Percentiles rank a stretch among this genome's conserved stretches.
phyloP scores from a whole-genome alignment of 345 rosid species.

The Sisymbrium altissimum region DNA sequence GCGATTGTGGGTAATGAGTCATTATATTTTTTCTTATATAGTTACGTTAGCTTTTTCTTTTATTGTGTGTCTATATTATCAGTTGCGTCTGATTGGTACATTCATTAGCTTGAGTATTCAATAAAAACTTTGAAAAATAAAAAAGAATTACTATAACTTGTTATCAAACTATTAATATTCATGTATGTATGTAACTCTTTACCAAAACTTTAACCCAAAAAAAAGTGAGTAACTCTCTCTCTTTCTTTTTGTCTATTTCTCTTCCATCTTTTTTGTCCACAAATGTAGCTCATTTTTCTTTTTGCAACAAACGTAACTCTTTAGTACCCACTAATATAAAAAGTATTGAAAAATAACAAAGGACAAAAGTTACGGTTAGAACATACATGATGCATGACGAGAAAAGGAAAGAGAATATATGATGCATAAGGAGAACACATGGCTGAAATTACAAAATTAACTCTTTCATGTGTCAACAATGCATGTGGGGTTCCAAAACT shows the following conservation, averaged over 20 bases:
- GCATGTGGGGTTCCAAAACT: constrained; percentile 26
- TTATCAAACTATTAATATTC: not conserved
- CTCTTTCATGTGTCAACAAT: constrained; percentile 11
- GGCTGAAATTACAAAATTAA: not conserved
- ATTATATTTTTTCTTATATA: not conserved
- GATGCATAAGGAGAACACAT: constrained; percentile 28
- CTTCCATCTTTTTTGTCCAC: constrained; percentile 10
- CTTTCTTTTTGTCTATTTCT: not conserved
- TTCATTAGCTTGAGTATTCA: not conserved
- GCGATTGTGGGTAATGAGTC: constrained; percentile 24
- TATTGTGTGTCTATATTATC: not conserved
- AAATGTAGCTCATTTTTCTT: constrained; percentile 2
- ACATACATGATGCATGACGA: constrained; percentile 7
- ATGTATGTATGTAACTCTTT: not conserved
- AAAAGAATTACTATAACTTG: not conserved
- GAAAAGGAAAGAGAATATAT: not conserved
- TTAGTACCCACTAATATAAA: constrained; percentile 8
- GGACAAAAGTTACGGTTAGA: constrained; percentile 30
- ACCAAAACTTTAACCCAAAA: not conserved
- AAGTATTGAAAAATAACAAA: not conserved
- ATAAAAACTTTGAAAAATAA: not conserved
- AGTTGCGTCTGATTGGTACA: constrained; percentile 14
- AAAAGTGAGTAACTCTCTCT: not conserved
- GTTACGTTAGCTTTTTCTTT: not conserved
- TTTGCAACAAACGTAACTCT: constrained; percentile 20